Conservation (phyloP, 2,329 filamentous ascomycete genomes). For the Aspergillus tamarii region DNA sequence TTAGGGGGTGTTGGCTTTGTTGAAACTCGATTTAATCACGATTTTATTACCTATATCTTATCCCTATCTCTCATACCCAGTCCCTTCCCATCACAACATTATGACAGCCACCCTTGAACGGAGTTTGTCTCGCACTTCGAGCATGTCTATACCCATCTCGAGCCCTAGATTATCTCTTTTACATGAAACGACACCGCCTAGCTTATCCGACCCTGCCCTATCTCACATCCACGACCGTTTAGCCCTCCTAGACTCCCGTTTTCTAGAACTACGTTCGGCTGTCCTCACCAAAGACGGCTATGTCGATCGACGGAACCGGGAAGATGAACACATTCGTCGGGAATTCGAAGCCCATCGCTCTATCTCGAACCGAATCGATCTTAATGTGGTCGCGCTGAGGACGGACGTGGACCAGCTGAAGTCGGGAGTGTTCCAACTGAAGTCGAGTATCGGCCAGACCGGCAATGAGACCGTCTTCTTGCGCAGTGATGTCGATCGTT, state of each 20-base stretch:
- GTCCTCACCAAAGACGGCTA: slow-evolving; percentile 45
- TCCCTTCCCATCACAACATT: slow-evolving; percentile 17
- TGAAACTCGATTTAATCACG: slow-evolving; percentile 7
- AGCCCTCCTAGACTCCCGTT: slow-evolving; percentile 41
- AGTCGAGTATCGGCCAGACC: slow-evolving; percentile 35
- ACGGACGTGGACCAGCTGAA: slow-evolving; percentile 42
- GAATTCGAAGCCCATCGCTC: slow-evolving; percentile 42
- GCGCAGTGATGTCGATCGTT: slow-evolving; percentile 40
- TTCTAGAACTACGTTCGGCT: slow-evolving; percentile 41
- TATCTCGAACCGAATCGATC: slow-evolving; percentile 40
- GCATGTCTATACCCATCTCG: slow-evolving; percentile 40
- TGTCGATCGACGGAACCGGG: slow-evolving; percentile 42
- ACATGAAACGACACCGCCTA: slow-evolving; percentile 39
- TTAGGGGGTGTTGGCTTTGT: not conserved
- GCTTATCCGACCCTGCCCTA: slow-evolving; percentile 39
- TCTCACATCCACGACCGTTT: slow-evolving; percentile 43
- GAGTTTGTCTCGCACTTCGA: slow-evolving; percentile 42
- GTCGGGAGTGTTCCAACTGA: slow-evolving; percentile 39
- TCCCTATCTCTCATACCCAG: slow-evolving; percentile 6
- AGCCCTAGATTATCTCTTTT: slow-evolving; percentile 40
- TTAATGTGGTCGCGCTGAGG: slow-evolving; percentile 38
- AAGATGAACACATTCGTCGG: slow-evolving; percentile 43
- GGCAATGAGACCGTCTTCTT: slow-evolving; percentile 39
- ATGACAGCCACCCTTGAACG: slow-evolving; percentile 42
- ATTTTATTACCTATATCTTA: not conserved